phyloP scores from a whole-genome alignment of 23 red algal species.

The Cyanidium caldarium region DNA sequence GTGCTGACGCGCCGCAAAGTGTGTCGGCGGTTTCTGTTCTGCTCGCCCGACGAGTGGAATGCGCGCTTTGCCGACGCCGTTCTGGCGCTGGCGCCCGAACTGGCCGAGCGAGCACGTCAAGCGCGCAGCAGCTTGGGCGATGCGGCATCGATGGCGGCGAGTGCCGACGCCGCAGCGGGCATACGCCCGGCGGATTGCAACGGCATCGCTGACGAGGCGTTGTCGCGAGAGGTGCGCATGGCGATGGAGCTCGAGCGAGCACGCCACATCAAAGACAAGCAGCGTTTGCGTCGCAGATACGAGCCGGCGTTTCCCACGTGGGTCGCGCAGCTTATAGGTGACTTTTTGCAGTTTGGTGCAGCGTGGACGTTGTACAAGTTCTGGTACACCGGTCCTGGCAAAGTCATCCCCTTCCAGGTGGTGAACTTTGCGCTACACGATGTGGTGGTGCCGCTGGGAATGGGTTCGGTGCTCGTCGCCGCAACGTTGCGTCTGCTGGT shows the following conservation, averaged over 20 bases:
- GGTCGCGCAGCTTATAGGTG: background rate
- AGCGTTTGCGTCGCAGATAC: background rate
- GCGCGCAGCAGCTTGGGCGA: background rate
- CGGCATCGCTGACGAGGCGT: background rate
- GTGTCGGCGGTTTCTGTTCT: slow-evolving; percentile 7
- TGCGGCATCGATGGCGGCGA: background rate
- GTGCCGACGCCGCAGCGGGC: background rate
- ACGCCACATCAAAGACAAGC: background rate
- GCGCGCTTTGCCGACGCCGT: background rate
- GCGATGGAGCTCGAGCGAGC: background rate
- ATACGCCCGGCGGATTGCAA: background rate
- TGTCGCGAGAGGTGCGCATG: background rate
- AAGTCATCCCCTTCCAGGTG: background rate
- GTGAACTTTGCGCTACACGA: background rate
- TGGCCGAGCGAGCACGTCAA: background rate
- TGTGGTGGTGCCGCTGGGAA: background rate
- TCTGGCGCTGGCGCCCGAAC: background rate
- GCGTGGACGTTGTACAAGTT: slow-evolving; percentile 1
- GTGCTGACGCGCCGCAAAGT: background rate
- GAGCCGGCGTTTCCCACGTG: slow-evolving; percentile 14
- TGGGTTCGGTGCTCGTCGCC: too few relatives aligned
- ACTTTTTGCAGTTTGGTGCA: slow-evolving; percentile 17
- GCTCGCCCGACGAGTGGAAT: slow-evolving; percentile 7
- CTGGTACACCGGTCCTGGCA: slow-evolving; percentile 19
- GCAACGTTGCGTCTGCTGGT: too few relatives aligned